Base-by-base conservation (phyloP, 768 basidiomycete genomes). In the Gyrodon lividus region DNA sequence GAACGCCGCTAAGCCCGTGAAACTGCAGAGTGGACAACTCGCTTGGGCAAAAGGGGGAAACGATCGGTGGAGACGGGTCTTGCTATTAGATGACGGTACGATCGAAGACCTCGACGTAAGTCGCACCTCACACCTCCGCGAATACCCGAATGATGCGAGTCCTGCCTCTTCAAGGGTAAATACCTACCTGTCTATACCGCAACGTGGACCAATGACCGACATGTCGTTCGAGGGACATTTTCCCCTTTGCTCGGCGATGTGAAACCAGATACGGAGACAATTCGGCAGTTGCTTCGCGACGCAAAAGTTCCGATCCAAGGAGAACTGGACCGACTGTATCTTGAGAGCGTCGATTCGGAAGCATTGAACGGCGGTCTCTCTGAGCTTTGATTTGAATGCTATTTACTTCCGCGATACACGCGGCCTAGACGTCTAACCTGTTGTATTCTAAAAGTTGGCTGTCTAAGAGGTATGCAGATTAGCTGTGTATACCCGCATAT, bases 201-300 rank as follows among this genome's bases (percentile, higher is more conserved):
- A 10, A 33, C 31, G 28, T 46, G 44, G 44, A 46, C 20, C 8
- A 46, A 33, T 37, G 44, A 46, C 14, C 17, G 44, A 16, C 17
- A 31, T 14, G 19, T 37, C 13, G 6, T 20, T 24, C 44, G 44
- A 19, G 44, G 44, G 20, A 33, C 44, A 6, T 82, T 81, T 60
- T 74, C 81, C 0, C 81, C 82, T 3, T 64, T 79, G 38, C 78
- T 81, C 43, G 82, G 81, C 16, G 80, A 83, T 60, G 75, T 84
- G 37, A 84, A 83, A 63, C 81, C 81, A 6, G 75, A 84, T 57
- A 77, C 65, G 0, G 43, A 66, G n/a, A 67, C 73, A 46, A 69
- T 78, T 8, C 74, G 78, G 24, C 56, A 58, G 30, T 59, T 83
- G 44, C 72, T 84, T 19, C 68, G 69, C 42, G 71, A 73, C 16